phyloP scores from a whole-genome alignment of 768 basidiomycete species.

The Cystobasidium tubakii region DNA sequence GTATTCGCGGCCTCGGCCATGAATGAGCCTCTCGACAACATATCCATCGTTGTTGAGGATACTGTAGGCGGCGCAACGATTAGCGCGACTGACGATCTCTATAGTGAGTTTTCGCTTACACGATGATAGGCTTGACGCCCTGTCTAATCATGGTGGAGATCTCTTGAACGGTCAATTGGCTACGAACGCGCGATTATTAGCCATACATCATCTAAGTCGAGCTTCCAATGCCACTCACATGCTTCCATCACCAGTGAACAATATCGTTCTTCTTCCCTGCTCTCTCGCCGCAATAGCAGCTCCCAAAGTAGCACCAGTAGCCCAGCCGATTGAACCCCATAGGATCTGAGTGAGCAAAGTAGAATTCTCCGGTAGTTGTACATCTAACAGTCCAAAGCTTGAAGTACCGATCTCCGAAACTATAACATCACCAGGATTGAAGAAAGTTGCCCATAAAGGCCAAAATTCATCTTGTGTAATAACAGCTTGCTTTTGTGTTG shows the following conservation, averaged over 20 bases:
- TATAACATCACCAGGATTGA: constrained; percentile 55
- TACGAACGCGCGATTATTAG: constrained; percentile 72
- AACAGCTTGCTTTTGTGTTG: constrained; percentile 51
- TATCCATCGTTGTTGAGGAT: constrained; percentile 28
- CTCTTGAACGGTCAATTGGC: constrained; percentile 48
- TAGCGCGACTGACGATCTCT: no score
- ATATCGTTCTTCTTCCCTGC: constrained; percentile 60
- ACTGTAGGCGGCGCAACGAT: no score
- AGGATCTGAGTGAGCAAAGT: constrained; percentile 60
- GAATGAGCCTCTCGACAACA: constrained; percentile 29
- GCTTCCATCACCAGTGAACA: constrained; percentile 49
- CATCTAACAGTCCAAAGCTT: constrained; percentile 75
- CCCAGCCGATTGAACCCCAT: constrained; percentile 79
- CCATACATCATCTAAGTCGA: constrained; percentile 51
- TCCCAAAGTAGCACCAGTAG: constrained; percentile 67
- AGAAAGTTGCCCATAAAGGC: constrained; percentile 35
- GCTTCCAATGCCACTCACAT: not conserved
- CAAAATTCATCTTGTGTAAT: constrained; percentile 59
- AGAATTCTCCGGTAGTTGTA: constrained; percentile 65
- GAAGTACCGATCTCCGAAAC: constrained; percentile 85
- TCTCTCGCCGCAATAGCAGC: constrained; percentile 60
- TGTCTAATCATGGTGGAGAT: constrained; percentile 69
- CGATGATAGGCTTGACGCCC: constrained; percentile 59
- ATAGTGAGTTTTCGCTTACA: constrained; percentile 30
- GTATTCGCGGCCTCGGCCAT: constrained; percentile 21